phyloP scores from a whole-genome alignment of 495 filamentous ascomycete species.

The Aspergillus indologenus region DNA sequence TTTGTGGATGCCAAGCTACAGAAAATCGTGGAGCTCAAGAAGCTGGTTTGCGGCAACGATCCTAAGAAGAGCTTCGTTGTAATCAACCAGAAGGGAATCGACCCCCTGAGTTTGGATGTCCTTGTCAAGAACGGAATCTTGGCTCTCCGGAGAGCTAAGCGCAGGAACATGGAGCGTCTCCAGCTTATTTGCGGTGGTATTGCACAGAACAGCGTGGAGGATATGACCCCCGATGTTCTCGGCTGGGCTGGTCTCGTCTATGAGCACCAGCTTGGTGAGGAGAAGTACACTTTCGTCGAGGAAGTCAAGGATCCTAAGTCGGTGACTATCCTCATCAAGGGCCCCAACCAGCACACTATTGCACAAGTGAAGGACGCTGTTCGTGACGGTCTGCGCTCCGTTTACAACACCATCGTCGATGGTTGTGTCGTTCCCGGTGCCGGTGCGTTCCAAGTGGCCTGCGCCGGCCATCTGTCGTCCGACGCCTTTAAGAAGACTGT shows the following conservation, averaged over 20 bases:
- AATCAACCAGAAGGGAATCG: conserved; percentile 99
- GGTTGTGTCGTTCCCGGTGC: conserved; percentile 90
- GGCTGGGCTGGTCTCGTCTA: conserved; percentile 97
- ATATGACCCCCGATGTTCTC: conserved; percentile 81
- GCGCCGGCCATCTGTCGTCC: conserved; percentile 81
- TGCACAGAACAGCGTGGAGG: conserved; percentile 94
- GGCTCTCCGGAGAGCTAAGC: conserved; percentile 89
- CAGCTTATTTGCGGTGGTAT: conserved; percentile 90
- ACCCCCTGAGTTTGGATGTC: conserved; percentile 91
- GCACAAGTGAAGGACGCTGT: conserved; percentile 95
- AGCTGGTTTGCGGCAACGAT: conserved; percentile 93
- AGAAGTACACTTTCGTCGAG: conserved; percentile 98
- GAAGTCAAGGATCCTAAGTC: conserved; percentile 99
- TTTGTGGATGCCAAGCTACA: conserved; percentile 96
- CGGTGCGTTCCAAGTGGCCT: conserved; percentile 94
- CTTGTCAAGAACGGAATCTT: conserved; percentile 97
- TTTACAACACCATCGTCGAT: conserved; percentile 99
- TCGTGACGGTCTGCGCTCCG: conserved; percentile 89
- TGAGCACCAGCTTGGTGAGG: conserved; percentile 95
- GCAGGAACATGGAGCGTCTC: conserved; percentile 97
- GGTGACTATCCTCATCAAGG: conserved; percentile 97
- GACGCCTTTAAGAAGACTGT: conserved; percentile 80
- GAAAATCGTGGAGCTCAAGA: conserved; percentile 98
- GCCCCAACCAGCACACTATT: conserved; percentile 94
- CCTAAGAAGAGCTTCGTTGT: conserved; percentile 95